Conservation (phyloP, 2,329 filamentous ascomycete species). For the Chrysoporthe cubensis region DNA sequence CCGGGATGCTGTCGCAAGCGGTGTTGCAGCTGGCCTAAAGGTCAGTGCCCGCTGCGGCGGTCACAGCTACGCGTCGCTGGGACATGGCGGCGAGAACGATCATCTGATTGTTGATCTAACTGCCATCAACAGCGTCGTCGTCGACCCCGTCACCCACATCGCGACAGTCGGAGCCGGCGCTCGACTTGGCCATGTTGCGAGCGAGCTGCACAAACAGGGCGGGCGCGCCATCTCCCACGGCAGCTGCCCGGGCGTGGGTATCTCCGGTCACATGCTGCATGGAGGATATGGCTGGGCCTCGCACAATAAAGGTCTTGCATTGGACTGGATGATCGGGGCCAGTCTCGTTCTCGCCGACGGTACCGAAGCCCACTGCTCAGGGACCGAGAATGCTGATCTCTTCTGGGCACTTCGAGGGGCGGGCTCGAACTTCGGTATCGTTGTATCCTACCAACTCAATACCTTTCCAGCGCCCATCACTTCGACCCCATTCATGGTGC, state of each 20-base stretch:
- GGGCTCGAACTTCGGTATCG: conserved; percentile 45
- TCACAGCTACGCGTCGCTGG: conserved; percentile 55
- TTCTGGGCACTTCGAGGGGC: conserved; percentile 50
- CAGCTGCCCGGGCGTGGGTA: conserved; percentile 54
- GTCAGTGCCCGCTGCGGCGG: conserved; percentile 55
- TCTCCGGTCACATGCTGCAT: conserved; percentile 45
- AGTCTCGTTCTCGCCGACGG: conserved; percentile 45
- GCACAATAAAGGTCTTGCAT: conserved; percentile 40
- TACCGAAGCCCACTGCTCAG: conserved; percentile 39
- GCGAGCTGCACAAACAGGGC: conserved; percentile 43
- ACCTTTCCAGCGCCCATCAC: conserved; percentile 43
- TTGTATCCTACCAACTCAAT: conserved; percentile 44
- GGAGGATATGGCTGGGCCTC: conserved; percentile 46
- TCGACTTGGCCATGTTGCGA: conserved; percentile 52
- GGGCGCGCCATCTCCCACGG: conserved; percentile 52
- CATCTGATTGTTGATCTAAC: conserved; percentile 52
- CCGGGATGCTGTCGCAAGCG: conserved; percentile 51
- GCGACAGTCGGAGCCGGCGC: conserved; percentile 53
- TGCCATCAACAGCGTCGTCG: conserved; percentile 46
- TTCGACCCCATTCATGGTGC: conserved; percentile 39
- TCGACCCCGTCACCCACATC: conserved; percentile 45
- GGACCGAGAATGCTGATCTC: conserved; percentile 43
- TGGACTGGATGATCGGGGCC: conserved; percentile 43
- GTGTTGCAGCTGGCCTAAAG: conserved; percentile 45
- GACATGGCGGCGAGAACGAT: conserved; percentile 53